Evolutionary conservation across 2,329 filamentous ascomycete species (phyloP).

Genomic region (Pseudonectria foliicola): DNA sequence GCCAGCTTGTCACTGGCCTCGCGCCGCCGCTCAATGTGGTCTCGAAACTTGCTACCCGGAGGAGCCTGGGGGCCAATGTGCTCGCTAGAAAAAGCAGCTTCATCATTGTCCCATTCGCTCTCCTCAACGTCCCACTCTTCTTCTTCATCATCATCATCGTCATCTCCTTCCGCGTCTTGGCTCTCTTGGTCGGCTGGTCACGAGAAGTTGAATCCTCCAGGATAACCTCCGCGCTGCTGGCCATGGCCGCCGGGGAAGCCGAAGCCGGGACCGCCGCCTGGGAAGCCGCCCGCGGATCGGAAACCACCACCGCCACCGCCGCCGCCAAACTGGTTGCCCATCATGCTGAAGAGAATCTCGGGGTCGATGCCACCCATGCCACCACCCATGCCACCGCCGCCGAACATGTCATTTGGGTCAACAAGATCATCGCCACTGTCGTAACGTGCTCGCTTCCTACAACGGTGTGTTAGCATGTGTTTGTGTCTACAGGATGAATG

Average conservation of each 20-base stretch:
- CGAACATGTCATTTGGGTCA: constrained; percentile 81
- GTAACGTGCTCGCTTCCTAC: constrained; percentile 78
- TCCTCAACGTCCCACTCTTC: constrained; percentile 18
- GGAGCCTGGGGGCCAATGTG: constrained; percentile 7
- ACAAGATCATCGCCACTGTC: constrained; percentile 89
- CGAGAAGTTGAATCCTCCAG: constrained; percentile 36
- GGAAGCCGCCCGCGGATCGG: constrained; percentile 45
- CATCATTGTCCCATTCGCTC: constrained; percentile 18
- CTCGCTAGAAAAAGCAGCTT: constrained; percentile 15
- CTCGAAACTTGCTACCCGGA: constrained; percentile 20
- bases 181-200: constrained; percentile 39
- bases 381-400: constrained; percentile 56
- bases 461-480: constrained; percentile 26
- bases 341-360: constrained; percentile 77
- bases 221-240: constrained; percentile 31
- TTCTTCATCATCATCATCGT: constrained; percentile 23
- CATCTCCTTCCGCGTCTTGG: constrained; percentile 26
- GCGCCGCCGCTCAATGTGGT: constrained; percentile 24
- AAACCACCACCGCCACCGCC: constrained; percentile 44
- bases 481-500: not conserved
- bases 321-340: constrained; percentile 58
- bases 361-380: constrained; percentile 66
- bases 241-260: constrained; percentile 43
- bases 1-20: constrained; percentile 32
- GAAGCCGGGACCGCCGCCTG: constrained; percentile 50